Base-by-base conservation (phyloP, 176 grass and related monocot species). In the Oryza australiensis region DNA sequence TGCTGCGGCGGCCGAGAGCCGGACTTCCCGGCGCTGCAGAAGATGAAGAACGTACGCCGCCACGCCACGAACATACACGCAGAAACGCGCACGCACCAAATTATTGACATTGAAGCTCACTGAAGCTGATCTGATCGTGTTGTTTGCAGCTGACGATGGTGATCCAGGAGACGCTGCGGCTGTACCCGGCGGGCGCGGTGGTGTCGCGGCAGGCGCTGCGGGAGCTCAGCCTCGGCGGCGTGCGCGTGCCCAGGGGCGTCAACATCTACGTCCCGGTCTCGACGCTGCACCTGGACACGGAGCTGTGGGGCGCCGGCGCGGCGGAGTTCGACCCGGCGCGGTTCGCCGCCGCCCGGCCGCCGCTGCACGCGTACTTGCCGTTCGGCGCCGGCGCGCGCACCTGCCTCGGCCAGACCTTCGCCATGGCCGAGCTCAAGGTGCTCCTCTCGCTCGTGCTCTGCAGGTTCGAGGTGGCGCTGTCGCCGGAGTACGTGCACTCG, bases 151-250 rank as follows among this genome's bases (percentile, higher is more conserved):
- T 97, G 64, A 89, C 92, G 43, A 98, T 94, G 95, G 90, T 98
- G 84, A 98, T 98, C 84, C 92, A 98, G 83, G 95, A 98, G 88
- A 89, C 95, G 10, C 81, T 98, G 67, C 86, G 95, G 30, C 83
- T 98, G 43, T 98, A 98, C 81, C 95, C 95, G 3, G 86, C 88
- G 0, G 95, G 95, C 3, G 77, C 92, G 1, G 91, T 93, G 26
- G 88, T 98, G 82, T 92, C 92, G 6, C 80, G 95, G 29, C 92
- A 93, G 82, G 80, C 92, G 41, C 92, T 98, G 8, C 84, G 84
- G 32, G 92, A 93, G 51, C 68, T 94, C 22, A 75, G 53, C 8
- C 66, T 94, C 34, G 90, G 92, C 34, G 87, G 88, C 40, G 78
- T 94, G 49, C 84, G 57, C 26, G 71, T 98, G 14, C 95, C 95